These are phyloP conservation scores for Penicillium cataractarum DNA, from an alignment of 495 filamentous ascomycete genomes.

Conservation along the genomic window DNA sequence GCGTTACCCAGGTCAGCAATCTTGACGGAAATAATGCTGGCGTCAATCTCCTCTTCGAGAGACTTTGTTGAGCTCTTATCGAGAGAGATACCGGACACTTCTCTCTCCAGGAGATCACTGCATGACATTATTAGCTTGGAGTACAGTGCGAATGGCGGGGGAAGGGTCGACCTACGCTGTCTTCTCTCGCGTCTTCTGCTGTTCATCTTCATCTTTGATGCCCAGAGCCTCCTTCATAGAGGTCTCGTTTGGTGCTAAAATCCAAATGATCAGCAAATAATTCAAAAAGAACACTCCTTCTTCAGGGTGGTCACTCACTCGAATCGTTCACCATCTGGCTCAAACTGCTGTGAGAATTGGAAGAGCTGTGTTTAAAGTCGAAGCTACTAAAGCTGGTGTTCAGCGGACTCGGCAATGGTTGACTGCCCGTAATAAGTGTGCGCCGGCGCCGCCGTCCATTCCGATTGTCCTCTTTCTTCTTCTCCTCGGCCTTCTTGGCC, in stretches of 20 bases:
- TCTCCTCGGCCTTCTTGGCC: conserved; percentile 60
- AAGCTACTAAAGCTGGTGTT: conserved; percentile 84
- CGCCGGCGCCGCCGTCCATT: conserved; percentile 91
- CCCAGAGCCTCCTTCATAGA: conserved; percentile 66
- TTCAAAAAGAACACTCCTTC: neutral
- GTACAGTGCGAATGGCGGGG: neutral
- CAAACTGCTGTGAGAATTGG: conserved; percentile 78
- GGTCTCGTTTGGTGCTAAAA: conserved; percentile 29
- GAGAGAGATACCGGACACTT: conserved; percentile 93
- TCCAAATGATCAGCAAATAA: neutral
- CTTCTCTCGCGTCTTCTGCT: conserved; percentile 87
- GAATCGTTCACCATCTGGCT: conserved; percentile 79
- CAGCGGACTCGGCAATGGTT: conserved; percentile 92
- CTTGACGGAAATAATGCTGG: conserved; percentile 93
- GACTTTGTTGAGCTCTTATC: conserved; percentile 65
- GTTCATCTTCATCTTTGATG: conserved; percentile 67
- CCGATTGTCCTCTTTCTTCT: conserved; percentile 89
- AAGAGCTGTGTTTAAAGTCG: conserved; percentile 70
- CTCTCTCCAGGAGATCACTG: conserved; percentile 87
- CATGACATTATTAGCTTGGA: conserved; percentile 7
- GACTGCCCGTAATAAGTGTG: conserved; percentile 95
- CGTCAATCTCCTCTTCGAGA: conserved; percentile 52
- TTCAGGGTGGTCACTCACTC: conserved; percentile 53
- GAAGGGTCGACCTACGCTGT: conserved; percentile 69
- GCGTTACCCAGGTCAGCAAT: conserved; percentile 98